A percentile compares a stretch with the other conserved stretches of the same genome.
Conservation (phyloP, 108 stramenopile species). For the Cyclotella baltica region DNA sequence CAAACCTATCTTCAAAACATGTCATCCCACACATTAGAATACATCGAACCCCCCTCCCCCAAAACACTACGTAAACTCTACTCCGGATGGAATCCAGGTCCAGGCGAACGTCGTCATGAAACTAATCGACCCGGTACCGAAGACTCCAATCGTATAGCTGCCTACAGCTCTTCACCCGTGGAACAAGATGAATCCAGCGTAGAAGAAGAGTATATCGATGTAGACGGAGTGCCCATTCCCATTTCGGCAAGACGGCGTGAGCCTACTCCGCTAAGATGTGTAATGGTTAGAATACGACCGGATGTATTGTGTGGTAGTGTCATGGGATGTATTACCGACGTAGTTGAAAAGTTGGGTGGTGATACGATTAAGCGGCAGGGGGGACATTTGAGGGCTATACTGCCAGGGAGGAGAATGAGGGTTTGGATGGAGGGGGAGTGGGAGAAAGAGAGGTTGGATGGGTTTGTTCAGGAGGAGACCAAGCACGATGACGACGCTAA, state of each 20-base stretch:
- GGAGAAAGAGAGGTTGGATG: constrained; percentile 20
- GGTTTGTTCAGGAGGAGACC: constrained; percentile 9
- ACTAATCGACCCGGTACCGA: constrained; percentile 7
- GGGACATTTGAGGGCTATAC: constrained; percentile 40
- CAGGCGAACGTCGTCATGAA: constrained; percentile 39
- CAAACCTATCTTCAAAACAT: constrained; percentile 35
- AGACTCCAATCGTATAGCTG: constrained; percentile 20
- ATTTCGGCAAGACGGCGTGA: constrained; percentile 18
- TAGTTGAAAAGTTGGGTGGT: constrained; percentile 51
- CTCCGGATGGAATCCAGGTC: constrained; percentile 55
- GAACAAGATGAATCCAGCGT: constrained; percentile 24
- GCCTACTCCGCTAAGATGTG: constrained; percentile 70
- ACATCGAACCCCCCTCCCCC: constrained; percentile 50
- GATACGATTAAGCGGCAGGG: constrained; percentile 55
- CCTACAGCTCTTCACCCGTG: constrained; percentile 5
- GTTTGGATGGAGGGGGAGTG: constrained; percentile 43
- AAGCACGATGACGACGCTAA: constrained; percentile 10
- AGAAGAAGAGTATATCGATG: constrained; percentile 32
- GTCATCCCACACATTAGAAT: constrained; percentile 31
- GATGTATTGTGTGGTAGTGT: constrained; percentile 84
- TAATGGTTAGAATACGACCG: constrained; percentile 81
- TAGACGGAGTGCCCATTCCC: constrained; percentile 35
- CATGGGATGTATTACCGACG: constrained; percentile 51
- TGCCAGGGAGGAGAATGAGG: constrained; percentile 38
- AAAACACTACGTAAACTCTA: constrained; percentile 39